Percentiles rank a stretch among this genome's conserved stretches.
phyloP scores from a whole-genome alignment of 1,139 yeast species.

The Pneumocystis oryctolagi region DNA sequence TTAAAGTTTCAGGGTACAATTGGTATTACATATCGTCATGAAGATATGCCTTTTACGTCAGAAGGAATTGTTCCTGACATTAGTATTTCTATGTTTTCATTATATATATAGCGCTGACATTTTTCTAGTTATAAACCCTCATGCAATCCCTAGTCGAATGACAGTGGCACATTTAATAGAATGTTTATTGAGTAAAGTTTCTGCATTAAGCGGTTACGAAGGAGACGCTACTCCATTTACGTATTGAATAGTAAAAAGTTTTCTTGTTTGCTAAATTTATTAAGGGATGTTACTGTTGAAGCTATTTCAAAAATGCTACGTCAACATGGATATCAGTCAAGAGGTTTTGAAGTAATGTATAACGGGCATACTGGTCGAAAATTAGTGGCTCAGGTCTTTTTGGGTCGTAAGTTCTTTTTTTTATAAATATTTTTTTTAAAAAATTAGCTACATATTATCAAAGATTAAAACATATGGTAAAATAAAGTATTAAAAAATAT shows the following conservation, averaged over 20 bases:
- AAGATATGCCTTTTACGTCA: constrained; percentile 96
- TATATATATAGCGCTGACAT: neutral
- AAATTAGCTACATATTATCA: constrained; percentile 69
- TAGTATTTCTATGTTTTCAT: neutral
- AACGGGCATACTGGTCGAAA: constrained; percentile 98
- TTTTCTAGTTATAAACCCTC: constrained; percentile 80
- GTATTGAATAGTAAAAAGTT: constrained; percentile 27
- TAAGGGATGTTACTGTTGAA: constrained; percentile 62
- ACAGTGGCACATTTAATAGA: constrained; percentile 98
- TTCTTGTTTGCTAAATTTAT: neutral
- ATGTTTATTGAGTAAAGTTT: constrained; percentile 88
- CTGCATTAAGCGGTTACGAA: constrained; percentile 86
- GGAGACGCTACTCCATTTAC: constrained; percentile 99
- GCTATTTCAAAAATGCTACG: constrained; percentile 82
- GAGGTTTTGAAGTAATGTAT: constrained; percentile 97
- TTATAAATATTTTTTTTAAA: neutral
- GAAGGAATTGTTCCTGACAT: constrained; percentile 90
- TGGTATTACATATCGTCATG: constrained; percentile 96
- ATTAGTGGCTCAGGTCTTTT: constrained; percentile 92
- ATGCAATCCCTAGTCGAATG: constrained; percentile 99
- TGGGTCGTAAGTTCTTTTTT: constrained; percentile 41
- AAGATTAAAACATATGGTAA: constrained; percentile 83
- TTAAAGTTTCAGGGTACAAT: constrained; percentile 55
- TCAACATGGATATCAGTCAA: constrained; percentile 91
- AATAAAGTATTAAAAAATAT: neutral